Conservation (phyloP, 495 filamentous ascomycete species). For the Xylaria acuta region DNA sequence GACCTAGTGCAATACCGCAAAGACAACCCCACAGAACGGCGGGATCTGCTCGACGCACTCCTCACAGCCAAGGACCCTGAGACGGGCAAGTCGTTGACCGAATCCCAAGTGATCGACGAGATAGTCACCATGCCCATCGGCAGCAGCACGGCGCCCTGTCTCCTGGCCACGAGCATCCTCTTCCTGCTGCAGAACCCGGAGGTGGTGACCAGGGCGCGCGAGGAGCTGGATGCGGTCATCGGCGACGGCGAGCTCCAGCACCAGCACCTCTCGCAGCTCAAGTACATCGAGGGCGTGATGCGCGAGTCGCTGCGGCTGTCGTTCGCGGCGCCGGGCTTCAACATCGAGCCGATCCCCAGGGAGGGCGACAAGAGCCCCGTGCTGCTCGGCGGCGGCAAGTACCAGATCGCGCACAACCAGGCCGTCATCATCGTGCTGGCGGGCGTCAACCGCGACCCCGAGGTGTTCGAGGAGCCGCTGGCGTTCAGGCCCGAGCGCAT, state of each 20-base stretch:
- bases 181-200: conserved; percentile 67
- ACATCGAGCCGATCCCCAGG: conserved; percentile 61
- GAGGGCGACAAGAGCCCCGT: conserved; percentile 50
- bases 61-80: conserved; percentile 68
- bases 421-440: conserved; percentile 65
- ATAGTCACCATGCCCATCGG: conserved; percentile 66
- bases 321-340: conserved; percentile 72
- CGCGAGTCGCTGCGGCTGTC: conserved; percentile 70
- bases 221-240: conserved; percentile 69
- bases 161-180: conserved; percentile 62
- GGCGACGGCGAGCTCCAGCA: conserved; percentile 58
- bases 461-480: conserved; percentile 67
- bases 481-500: conserved; percentile 72
- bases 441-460: conserved; percentile 70
- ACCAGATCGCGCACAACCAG: conserved; percentile 66
- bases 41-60: conserved; percentile 73
- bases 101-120: conserved; percentile 69
- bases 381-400: conserved; percentile 65
- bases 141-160: conserved; percentile 53
- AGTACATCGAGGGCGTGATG: conserved; percentile 68
- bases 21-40: conserved; percentile 63
- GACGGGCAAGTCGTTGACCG: conserved; percentile 64
- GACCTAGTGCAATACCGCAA: conserved; percentile 66
- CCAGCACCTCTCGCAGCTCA: conserved; percentile 64
- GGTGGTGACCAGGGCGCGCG: conserved; percentile 64